Evolutionary conservation across 768 basidiomycete genomes (phyloP).

Genomic region (Hydnomerulius pinastri): DNA sequence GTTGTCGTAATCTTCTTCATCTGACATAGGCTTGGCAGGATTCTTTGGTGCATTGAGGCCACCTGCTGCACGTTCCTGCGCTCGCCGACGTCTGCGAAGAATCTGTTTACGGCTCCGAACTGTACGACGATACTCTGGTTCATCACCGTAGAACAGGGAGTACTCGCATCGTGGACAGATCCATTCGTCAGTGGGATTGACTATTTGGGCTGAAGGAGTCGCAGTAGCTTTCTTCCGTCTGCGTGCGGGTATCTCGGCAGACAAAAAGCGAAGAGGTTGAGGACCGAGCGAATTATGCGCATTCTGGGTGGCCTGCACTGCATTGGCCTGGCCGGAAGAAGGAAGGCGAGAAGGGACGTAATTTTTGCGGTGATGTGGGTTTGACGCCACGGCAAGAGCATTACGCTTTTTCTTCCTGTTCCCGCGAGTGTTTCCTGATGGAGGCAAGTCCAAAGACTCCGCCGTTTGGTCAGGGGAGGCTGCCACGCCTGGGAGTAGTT

Average conservation of each 20-base stretch:
- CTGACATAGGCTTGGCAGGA: conserved; percentile 16
- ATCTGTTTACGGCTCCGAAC: conserved; percentile 79
- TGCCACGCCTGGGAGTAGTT: conserved; percentile 36
- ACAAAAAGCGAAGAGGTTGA: conserved; percentile 63
- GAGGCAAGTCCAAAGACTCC: conserved; percentile 42
- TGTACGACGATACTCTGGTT: conserved; percentile 60
- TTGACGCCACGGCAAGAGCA: conserved; percentile 88
- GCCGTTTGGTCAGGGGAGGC: conserved; percentile 33
- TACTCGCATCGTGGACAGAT: conserved; percentile 96
- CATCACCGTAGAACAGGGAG: conserved; percentile 87
- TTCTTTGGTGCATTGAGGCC: conserved; percentile 27
- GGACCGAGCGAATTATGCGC: conserved; percentile 57
- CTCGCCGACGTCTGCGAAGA: conserved; percentile 65
- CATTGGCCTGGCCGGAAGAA: conserved; percentile 41
- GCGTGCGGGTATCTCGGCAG: conserved; percentile 63
- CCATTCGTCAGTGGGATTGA: conserved; percentile 81
- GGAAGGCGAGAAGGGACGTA: conserved; percentile 88
- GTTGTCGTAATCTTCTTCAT: conserved; percentile 27
- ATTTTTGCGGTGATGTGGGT: conserved; percentile 94
- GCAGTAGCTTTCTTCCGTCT: conserved; percentile 31
- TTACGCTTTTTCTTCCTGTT: conserved; percentile 94
- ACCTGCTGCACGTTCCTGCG: conserved; percentile 64
- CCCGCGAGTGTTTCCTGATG: conserved; percentile 30
- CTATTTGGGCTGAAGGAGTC: conserved; percentile 38
- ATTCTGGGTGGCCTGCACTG: conserved; percentile 41